These are phyloP conservation scores for Myrmaecium sp. DNA, from an alignment of 2,329 filamentous ascomycete species.

Conservation along the genomic window DNA sequence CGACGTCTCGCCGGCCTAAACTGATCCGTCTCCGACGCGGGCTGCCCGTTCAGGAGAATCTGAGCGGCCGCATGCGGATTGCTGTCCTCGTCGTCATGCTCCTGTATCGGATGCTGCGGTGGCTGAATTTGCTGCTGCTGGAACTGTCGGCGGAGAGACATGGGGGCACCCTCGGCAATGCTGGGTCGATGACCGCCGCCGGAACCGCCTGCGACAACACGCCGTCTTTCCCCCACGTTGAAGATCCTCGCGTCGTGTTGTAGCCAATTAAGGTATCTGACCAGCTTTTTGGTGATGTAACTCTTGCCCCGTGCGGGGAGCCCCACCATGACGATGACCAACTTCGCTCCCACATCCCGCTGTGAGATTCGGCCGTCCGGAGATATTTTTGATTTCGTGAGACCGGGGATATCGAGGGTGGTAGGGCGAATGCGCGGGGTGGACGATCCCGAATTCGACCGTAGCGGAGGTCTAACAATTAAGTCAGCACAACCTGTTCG, in stretches of 20 bases:
- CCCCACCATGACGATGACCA: slow-evolving; percentile 97
- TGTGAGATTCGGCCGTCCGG: slow-evolving; percentile 89
- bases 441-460: slow-evolving; percentile 51
- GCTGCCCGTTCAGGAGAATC: slow-evolving; percentile 42
- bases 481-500: no score
- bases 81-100: no score
- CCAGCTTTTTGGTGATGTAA: slow-evolving; percentile 97
- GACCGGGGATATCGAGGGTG: slow-evolving; percentile 87
- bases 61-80: slow-evolving; percentile 30
- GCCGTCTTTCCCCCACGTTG: slow-evolving; percentile 85
- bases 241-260: slow-evolving; percentile 94
- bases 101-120: slow-evolving; percentile 6
- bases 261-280: slow-evolving; percentile 89
- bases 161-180: slow-evolving; percentile 2
- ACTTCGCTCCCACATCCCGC: slow-evolving; percentile 85
- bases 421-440: slow-evolving; percentile 80
- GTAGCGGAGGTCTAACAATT: slow-evolving; percentile 41
- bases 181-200: slow-evolving; percentile 9
- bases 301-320: slow-evolving; percentile 90
- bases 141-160: slow-evolving; percentile 7
- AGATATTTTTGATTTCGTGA: slow-evolving; percentile 89
- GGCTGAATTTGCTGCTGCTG: slow-evolving; percentile 9
- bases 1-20: slow-evolving; percentile 10
- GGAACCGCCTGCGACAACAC: slow-evolving; percentile 52
- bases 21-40: slow-evolving; percentile 18